These are phyloP conservation scores for Hypsizygus ulmarius DNA, from an alignment of 1,284 basidiomycete genomes.

Conservation along the genomic window DNA sequence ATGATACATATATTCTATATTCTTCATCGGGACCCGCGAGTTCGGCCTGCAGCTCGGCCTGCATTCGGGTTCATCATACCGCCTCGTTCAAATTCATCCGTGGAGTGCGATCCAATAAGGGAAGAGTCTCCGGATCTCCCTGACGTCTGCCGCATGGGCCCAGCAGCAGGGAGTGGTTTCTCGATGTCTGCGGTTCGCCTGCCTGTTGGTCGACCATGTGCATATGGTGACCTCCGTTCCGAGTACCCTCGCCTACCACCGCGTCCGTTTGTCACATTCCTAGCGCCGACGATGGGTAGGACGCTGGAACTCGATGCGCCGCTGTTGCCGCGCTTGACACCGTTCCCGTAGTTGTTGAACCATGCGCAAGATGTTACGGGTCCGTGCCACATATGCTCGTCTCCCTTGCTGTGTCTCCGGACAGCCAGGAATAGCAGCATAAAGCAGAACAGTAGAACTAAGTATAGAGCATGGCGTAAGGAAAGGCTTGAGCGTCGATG, in stretches of 20 bases:
- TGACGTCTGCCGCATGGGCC: constrained; percentile 27
- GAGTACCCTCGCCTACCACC: constrained; percentile 9
- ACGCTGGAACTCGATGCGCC: constrained; percentile 19
- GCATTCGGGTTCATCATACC: constrained; percentile 43
- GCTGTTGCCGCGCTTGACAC: constrained; percentile 30
- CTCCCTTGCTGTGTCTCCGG: constrained; percentile 60
- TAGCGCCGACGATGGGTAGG: constrained; percentile 19
- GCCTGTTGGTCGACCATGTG: constrained; percentile 18
- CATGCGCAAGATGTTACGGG: constrained; percentile 72
- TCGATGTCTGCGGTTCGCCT: constrained; percentile 12
- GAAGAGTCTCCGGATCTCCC: constrained; percentile 35
- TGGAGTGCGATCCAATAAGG: constrained; percentile 29
- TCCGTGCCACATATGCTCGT: constrained; percentile 69
- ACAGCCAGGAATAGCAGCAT: constrained; percentile 63
- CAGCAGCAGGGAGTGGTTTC: constrained; percentile 20
- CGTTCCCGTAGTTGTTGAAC: constrained; percentile 54
- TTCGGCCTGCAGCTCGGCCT: constrained; percentile 16
- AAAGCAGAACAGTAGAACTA: constrained; percentile 63
- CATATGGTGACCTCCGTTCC: constrained; percentile 15
- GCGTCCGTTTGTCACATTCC: constrained; percentile 7
- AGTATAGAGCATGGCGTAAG: constrained; percentile 15
- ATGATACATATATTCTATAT: constrained; percentile 7
- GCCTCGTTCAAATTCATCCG: constrained; percentile 43
- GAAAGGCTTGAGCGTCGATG: constrained; percentile 11
- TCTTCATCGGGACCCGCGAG: constrained; percentile 13